phyloP scores from a whole-genome alignment of 2,329 filamentous ascomycete genomes.

The Lasiodiplodia sp. region DNA sequence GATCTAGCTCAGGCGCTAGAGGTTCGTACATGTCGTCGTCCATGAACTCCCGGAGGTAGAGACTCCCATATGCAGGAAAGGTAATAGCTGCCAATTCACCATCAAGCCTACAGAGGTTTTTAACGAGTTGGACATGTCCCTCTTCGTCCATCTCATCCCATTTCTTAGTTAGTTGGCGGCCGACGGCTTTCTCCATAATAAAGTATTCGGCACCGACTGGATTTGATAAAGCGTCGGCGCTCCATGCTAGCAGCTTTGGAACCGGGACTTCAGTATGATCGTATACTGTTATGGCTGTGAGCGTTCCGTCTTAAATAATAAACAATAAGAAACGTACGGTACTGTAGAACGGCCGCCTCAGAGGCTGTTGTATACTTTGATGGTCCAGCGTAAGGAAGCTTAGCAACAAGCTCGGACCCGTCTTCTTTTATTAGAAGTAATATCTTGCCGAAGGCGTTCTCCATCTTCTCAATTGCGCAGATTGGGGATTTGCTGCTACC shows the following conservation, averaged over 20 bases:
- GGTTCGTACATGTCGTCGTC: constrained; percentile 22
- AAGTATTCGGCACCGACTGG: constrained; percentile 11
- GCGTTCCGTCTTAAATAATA: background rate
- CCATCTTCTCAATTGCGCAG: constrained; percentile 40
- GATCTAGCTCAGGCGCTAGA: constrained; percentile 29
- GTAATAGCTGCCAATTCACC: too few species aligned
- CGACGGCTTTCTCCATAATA: too few species aligned
- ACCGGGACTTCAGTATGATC: constrained; percentile 37
- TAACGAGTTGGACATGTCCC: too few species aligned
- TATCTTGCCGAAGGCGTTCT: constrained; percentile 44
- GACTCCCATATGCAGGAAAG: too few species aligned
- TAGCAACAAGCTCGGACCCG: constrained; percentile 38
- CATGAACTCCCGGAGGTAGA: constrained; percentile 31
- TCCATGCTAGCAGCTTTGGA: constrained; percentile 40
- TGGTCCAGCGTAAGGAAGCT: constrained; percentile 41
- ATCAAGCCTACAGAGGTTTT: too few species aligned
- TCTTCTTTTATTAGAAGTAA: constrained; percentile 42
- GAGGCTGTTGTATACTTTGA: constrained; percentile 44
- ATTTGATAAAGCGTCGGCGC: constrained; percentile 32
- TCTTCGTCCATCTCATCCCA: too few species aligned
- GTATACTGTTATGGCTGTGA: constrained; percentile 25
- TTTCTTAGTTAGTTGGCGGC: too few species aligned
- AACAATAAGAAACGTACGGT: constrained; percentile 34
- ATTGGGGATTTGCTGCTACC: constrained; percentile 33
- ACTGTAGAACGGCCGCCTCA: constrained; percentile 45